These are phyloP conservation scores for Fusarium sp. DNA, from an alignment of 2,329 filamentous ascomycete species.

Conservation along the genomic window DNA sequence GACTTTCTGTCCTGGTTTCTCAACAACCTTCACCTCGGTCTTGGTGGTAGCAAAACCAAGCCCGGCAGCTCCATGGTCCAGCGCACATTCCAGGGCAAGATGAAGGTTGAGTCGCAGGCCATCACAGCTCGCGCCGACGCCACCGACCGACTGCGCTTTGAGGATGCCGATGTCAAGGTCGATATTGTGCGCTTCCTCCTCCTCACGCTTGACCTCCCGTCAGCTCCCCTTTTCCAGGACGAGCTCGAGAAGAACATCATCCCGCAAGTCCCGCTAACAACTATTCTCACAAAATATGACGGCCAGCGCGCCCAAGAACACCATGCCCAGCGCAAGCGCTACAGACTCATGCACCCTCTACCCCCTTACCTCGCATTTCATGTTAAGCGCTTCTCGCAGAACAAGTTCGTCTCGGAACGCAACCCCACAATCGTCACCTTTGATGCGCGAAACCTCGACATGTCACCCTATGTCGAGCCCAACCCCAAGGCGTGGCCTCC, in stretches of 20 bases:
- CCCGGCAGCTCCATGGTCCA: slow-evolving; percentile 88
- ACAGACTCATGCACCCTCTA: slow-evolving; percentile 87
- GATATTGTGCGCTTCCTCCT: slow-evolving; percentile 85
- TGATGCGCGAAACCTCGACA: slow-evolving; percentile 81
- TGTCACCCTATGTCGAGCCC: slow-evolving; percentile 90
- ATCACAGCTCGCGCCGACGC: slow-evolving; percentile 92
- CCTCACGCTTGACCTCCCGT: slow-evolving; percentile 89
- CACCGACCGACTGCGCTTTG: slow-evolving; percentile 88
- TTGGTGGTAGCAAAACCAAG: slow-evolving; percentile 89
- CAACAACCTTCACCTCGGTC: slow-evolving; percentile 90
- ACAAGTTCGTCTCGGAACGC: slow-evolving; percentile 95
- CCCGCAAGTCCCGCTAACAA: slow-evolving; percentile 84
- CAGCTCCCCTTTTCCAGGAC: slow-evolving; percentile 95
- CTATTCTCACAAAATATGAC: slow-evolving; percentile 91
- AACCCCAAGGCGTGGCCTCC: slow-evolving; percentile 75
- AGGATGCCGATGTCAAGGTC: slow-evolving; percentile 83
- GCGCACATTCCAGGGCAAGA: slow-evolving; percentile 88
- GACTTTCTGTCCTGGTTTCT: slow-evolving; percentile 98
- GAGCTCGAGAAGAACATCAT: slow-evolving; percentile 96
- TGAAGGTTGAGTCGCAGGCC: slow-evolving; percentile 91
- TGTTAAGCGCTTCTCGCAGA: slow-evolving; percentile 95
- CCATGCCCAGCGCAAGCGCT: slow-evolving; percentile 85
- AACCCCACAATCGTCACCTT: slow-evolving; percentile 99
- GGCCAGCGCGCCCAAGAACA: slow-evolving; percentile 88
- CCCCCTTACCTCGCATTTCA: slow-evolving; percentile 93